Base-by-base conservation (phyloP, 2,329 filamentous ascomycete genomes). In the Xylaria sp. region DNA sequence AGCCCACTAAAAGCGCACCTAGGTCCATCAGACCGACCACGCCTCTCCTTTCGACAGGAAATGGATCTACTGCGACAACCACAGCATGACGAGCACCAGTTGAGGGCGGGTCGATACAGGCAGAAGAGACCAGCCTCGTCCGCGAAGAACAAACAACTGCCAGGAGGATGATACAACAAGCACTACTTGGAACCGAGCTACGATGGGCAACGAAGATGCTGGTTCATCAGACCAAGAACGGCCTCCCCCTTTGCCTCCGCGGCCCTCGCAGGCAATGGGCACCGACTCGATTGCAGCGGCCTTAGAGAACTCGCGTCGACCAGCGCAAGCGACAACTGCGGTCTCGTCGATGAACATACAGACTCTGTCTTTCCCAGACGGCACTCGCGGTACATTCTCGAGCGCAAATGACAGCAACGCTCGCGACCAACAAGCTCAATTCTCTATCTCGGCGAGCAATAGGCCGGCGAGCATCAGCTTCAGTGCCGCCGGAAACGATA, bases 331-430 rank as follows among this genome's bases (percentile, higher is more conserved):
- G 44, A 97, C 92, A 2, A 97, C 92, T 1, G 92, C 92, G 8
- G 68, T 97, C 13, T 93, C 91, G 0, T 82, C 91, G 16, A 81
- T 92, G 57, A 92, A 93, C 62, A 87, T 92, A 50, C 88, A 91
- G 63, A 90, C 89, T 0, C 79, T 92, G 45, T 86, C 86, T 1
- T 88, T 89, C 59, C 85, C 85, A 9, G 89, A 91, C 69, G 85
- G 84, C 54, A 83, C 84, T 18, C 79, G 84, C 54, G 86, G 88
- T 37, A 87, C 83, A 1, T 88, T 88, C 64, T 71, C 76, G 16
- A 74, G 74, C 20, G 39, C 59, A 20, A 62, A 72, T 79, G 44
- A 76, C 70, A 19, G 69, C 69, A 20, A 69, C 70, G 16, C 60
- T 24, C 48, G 59, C 8, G 50, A 53, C 22, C n/a, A n/a, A 56